Base-by-base conservation (phyloP, 2,329 filamentous ascomycete genomes). In the Davidsoniella neocaledoniae region DNA sequence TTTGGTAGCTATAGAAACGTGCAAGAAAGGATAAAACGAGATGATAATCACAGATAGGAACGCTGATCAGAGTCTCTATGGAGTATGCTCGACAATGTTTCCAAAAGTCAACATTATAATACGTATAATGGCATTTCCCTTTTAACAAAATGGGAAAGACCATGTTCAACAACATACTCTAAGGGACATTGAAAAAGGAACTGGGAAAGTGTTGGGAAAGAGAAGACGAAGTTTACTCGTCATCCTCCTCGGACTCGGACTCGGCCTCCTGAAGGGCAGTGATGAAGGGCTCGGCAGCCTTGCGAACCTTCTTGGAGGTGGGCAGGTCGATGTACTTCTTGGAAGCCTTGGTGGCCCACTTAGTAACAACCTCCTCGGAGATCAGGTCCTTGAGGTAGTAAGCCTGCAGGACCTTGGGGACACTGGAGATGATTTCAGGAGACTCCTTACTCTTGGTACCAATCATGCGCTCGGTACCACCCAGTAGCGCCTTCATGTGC, bases 271-370 rank as follows among this genome's bases (percentile, higher is more conserved):
- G 78, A 52, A 96, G 86, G 90, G 88, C 96, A 59, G 80, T 83
- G 61, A 95, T 74, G 76, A 98, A 98, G 56, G 85, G 81, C 71
- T 93, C 84, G 49, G 91, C 87, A 56, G 86, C 83, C 73, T 93
- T 90, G 70, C 88, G 86, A 55, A 96, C 87, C 75, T 93, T 94
- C 74, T 87, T 90, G 69, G 86, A 94, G 54, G 80, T 88, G 53
- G 81, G 64, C 54, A 93, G 67, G 63, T 96, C 90, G 58, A 93
- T 85, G 64, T 96, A 96, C 72, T 95, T 95, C 81, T 94, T 95
- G 77, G 86, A 94, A 53, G 90, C 87, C 74, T 91, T 94, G 62
- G 77, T 75, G 56, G 88, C 90, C 90, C 91, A 98, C 58, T 82
- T 81, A 67, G 81, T 84, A 62, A 94, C 78, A 14, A 87, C 77